Evolutionary conservation across 2,329 filamentous ascomycete species (phyloP).

Genomic region (Cladorrhinum sp.): DNA sequence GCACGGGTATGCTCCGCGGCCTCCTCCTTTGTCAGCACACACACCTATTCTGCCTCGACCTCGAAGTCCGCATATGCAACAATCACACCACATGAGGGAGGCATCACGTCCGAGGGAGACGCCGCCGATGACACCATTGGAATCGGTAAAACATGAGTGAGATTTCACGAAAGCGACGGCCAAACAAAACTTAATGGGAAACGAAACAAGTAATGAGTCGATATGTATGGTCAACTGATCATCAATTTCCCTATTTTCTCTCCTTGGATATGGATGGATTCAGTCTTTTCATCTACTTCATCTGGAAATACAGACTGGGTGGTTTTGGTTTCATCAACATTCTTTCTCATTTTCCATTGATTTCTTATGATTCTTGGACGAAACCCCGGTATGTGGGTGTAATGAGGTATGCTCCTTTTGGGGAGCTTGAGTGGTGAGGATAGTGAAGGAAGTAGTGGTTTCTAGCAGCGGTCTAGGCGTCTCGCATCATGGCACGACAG

Average conservation of each 20-base stretch:
- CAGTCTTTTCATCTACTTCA: background rate
- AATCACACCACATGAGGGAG: conserved; percentile 7
- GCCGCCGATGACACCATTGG: conserved; percentile 8
- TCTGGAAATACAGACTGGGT: background rate
- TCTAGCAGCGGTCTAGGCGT: conserved; percentile 1
- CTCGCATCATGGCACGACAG: conserved; percentile 6
- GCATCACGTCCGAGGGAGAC: conserved; percentile 10
- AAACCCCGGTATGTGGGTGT: no score
- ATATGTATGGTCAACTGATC: background rate
- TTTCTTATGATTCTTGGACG: background rate
- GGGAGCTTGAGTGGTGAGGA: background rate
- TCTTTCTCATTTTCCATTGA: background rate
- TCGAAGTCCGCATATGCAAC: conserved; percentile 12
- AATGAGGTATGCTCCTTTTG: no score
- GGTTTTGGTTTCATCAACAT: background rate
- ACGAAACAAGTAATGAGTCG: background rate
- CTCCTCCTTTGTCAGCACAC: conserved; percentile 6
- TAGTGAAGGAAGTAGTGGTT: background rate
- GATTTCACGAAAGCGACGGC: conserved; percentile 2
- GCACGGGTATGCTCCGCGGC: conserved; percentile 1
- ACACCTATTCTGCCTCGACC: conserved; percentile 15
- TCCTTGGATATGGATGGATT: background rate
- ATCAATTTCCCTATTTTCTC: background rate
- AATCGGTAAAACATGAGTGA: conserved; percentile 8
- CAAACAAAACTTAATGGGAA: conserved; percentile 2